Conservation (phyloP, 176 grass and related monocot genomes). For the Eleusine coracana region DNA sequence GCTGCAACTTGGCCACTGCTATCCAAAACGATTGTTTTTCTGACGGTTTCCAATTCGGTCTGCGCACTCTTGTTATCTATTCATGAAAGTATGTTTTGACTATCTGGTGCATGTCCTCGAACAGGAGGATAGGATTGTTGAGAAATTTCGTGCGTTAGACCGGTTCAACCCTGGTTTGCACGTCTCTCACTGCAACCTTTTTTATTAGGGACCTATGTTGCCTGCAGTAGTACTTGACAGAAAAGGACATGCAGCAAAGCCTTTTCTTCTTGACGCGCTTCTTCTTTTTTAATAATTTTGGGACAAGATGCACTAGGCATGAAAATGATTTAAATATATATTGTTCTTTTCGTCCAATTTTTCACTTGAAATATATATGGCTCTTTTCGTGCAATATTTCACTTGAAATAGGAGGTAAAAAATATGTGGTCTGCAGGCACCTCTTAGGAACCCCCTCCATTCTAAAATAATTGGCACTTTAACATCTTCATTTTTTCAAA, state of each 20-base stretch:
- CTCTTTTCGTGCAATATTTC: too few relatives aligned
- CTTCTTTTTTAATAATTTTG: background rate
- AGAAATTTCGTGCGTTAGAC: slow-evolving; percentile 43
- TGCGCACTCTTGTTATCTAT: background rate
- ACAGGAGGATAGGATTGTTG: slow-evolving; percentile 20
- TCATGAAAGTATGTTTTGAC: slow-evolving; percentile 16
- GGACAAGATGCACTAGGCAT: background rate
- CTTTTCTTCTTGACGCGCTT: background rate
- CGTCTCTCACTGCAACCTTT: background rate
- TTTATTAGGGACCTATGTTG: background rate
- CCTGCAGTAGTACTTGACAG: background rate
- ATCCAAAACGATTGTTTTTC: slow-evolving; percentile 7
- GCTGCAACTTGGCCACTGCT: slow-evolving; percentile 40
- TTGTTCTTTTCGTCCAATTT: background rate
- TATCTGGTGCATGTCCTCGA: background rate
- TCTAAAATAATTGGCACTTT: too few relatives aligned
- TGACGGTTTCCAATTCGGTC: background rate
- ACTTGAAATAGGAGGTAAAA: too few relatives aligned
- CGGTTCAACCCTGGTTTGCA: slow-evolving; percentile 13
- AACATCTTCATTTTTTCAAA: too few relatives aligned
- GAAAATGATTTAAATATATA: background rate
- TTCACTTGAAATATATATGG: background rate
- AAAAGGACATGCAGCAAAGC: background rate
- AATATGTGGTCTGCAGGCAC: too few relatives aligned
- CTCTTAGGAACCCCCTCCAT: too few relatives aligned